Evolutionary conservation across 2,329 filamentous ascomycete genomes (phyloP).

Genomic region (Claviceps sp.): DNA sequence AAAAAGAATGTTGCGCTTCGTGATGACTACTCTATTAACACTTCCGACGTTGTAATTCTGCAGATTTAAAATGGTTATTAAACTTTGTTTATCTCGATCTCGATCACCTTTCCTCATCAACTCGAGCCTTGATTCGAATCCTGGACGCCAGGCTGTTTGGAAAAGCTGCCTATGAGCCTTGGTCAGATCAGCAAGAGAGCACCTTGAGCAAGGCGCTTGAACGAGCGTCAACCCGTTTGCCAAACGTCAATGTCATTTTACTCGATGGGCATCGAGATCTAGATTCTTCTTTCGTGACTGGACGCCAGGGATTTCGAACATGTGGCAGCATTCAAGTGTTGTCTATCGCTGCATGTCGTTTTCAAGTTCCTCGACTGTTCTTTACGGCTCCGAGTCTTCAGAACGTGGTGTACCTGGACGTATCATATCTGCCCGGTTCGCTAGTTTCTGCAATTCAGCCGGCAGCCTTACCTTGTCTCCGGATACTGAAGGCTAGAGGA

Average conservation of each 20-base stretch:
- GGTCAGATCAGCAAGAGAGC: constrained; percentile 23
- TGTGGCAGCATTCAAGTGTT: constrained; percentile 21
- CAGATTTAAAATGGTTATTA: constrained; percentile 37
- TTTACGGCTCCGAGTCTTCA: constrained; percentile 24
- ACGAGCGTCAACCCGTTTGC: constrained; percentile 25
- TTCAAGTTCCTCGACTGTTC: constrained; percentile 26
- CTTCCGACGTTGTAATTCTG: not conserved
- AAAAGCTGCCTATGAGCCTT: constrained; percentile 26
- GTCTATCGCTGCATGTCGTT: constrained; percentile 29
- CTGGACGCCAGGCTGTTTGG: constrained; percentile 35
- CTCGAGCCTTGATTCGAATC: constrained; percentile 29
- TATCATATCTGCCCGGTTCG: constrained; percentile 36
- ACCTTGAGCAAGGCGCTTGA: constrained; percentile 25
- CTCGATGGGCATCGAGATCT: constrained; percentile 33
- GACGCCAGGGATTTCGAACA: constrained; percentile 3
- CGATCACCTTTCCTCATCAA: constrained; percentile 20
- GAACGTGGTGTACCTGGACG: constrained; percentile 36
- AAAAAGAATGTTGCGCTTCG: no score
- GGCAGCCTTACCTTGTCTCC: constrained; percentile 29
- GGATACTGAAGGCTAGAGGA: constrained; percentile 36
- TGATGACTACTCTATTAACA: not conserved
- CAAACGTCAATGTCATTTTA: constrained; percentile 31
- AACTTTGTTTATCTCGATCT: constrained; percentile 30
- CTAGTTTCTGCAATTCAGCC: constrained; percentile 22
- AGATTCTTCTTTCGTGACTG: constrained; percentile 25